A percentile compares a stretch with the other conserved stretches of the same genome.
Evolutionary conservation across 106 monocot species (phyloP).

Genomic region (Vanilla planifolia): DNA sequence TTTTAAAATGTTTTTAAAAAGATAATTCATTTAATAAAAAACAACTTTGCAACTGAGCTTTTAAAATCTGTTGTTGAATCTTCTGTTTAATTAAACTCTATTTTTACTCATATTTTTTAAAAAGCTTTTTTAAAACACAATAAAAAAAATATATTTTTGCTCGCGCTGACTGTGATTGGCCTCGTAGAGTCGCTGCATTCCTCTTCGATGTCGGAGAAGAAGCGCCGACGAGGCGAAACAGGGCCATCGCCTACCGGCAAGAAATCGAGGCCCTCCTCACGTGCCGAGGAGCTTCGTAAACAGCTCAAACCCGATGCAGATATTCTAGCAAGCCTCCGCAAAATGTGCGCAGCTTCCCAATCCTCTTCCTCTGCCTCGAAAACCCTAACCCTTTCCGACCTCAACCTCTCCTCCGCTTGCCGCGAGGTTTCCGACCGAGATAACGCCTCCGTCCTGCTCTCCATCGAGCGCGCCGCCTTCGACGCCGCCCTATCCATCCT

Average conservation of each 20-base stretch:
- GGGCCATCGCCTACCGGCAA: slow-evolving; percentile 4
- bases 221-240: slow-evolving; percentile 52
- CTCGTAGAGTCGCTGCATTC: background rate
- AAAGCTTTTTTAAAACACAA: no score
- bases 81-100: no score
- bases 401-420: slow-evolving; percentile 43
- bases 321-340: slow-evolving; percentile 57
- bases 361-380: slow-evolving; percentile 12
- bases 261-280: slow-evolving; percentile 11
- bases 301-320: slow-evolving; percentile 62
- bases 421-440: slow-evolving; percentile 53
- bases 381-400: slow-evolving; percentile 37
- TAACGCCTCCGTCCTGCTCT: slow-evolving; percentile 23
- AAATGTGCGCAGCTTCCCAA: slow-evolving; percentile 23
- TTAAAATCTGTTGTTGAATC: no score
- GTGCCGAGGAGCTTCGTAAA: slow-evolving; percentile 45
- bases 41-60: no score
- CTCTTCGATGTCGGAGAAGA: slow-evolving; percentile 61
- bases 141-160: no score
- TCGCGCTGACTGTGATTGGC: no score
- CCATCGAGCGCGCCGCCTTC: slow-evolving; percentile 50
- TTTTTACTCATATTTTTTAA: no score
- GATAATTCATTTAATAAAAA: no score
- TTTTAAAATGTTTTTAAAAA: no score
- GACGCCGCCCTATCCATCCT: slow-evolving; percentile 42